These are phyloP conservation scores for Nidularia pulvinata DNA, from an alignment of 768 basidiomycete genomes.

Conservation along the genomic window DNA sequence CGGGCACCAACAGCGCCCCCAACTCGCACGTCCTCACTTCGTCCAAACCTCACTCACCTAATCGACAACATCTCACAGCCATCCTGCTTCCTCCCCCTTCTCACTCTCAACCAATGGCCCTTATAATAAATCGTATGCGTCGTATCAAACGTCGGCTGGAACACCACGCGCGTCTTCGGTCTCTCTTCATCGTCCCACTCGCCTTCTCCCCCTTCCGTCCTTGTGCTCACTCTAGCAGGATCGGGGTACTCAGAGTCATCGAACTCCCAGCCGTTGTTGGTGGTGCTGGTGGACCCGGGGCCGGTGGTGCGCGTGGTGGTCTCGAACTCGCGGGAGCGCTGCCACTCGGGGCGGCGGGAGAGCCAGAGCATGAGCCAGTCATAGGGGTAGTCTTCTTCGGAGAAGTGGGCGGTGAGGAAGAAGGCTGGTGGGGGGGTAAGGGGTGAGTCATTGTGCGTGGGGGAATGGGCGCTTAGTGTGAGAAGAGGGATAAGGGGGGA, in stretches of 20 bases:
- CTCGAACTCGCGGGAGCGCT: conserved; percentile 87
- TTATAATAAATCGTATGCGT: conserved; percentile 89
- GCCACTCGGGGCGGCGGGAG: conserved; percentile 83
- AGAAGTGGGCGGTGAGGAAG: conserved; percentile 91
- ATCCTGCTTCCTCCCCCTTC: conserved; percentile 68
- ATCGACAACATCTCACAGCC: conserved; percentile 77
- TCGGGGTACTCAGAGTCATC: neutral
- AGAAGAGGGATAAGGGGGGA: conserved; percentile 5
- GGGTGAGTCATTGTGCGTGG: conserved; percentile 11
- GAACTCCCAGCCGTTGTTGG: neutral
- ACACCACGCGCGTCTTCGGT: conserved; percentile 77
- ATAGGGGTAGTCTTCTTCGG: conserved; percentile 88
- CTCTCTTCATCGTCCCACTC: conserved; percentile 44
- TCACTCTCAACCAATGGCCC: conserved; percentile 82
- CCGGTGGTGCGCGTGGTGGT: conserved; percentile 78
- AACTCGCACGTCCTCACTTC: too few relatives aligned
- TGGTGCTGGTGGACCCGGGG: conserved; percentile 44
- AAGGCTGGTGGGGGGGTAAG: conserved; percentile 47
- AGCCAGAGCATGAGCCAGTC: conserved; percentile 95
- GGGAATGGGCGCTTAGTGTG: conserved; percentile 8
- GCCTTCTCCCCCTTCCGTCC: conserved; percentile 36
- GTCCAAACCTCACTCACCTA: conserved; percentile 35
- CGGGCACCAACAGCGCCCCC: too few relatives aligned
- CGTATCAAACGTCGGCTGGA: conserved; percentile 87
- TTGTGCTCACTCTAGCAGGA: too few relatives aligned